phyloP scores from a whole-genome alignment of 2,329 filamentous ascomycete genomes.

The Pseudonectria foliicola region DNA sequence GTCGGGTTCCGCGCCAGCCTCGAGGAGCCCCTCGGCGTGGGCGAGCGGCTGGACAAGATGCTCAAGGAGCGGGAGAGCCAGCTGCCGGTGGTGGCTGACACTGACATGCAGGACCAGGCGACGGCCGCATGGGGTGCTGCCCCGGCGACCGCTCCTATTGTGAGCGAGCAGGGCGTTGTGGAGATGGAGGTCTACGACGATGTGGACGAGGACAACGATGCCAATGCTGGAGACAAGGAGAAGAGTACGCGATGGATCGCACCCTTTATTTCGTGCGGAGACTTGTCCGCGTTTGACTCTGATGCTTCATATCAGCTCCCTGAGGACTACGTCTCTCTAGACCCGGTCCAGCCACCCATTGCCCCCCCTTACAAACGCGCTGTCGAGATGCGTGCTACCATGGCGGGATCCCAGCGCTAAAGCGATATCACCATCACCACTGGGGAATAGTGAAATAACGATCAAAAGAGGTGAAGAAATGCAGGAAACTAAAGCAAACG shows the following conservation, averaged over 20 bases:
- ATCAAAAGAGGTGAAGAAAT: no score
- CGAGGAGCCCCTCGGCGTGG: constrained; percentile 65
- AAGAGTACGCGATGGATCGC: constrained; percentile 70
- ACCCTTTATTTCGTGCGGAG: constrained; percentile 94
- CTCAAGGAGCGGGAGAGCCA: constrained; percentile 34
- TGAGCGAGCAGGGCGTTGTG: constrained; percentile 31
- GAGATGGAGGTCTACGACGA: constrained; percentile 46
- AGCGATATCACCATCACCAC: constrained; percentile 4
- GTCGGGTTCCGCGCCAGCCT: constrained; percentile 67
- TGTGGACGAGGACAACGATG: constrained; percentile 19
- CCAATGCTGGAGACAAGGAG: constrained; percentile 16
- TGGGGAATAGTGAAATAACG: no score
- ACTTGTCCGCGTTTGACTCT: constrained; percentile 89
- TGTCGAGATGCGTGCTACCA: constrained; percentile 57
- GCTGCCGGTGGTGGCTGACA: constrained; percentile 33
- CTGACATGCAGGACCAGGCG: constrained; percentile 38
- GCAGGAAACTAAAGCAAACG: no score
- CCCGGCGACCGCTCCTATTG: constrained; percentile 9
- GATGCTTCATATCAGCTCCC: constrained; percentile 91
- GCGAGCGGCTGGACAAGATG: constrained; percentile 46
- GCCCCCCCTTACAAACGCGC: constrained; percentile 92
- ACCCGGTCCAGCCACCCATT: constrained; percentile 91
- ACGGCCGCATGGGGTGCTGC: constrained; percentile 37
- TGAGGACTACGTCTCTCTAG: constrained; percentile 76
- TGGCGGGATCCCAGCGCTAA: constrained; percentile 25